A percentile compares a stretch with the other conserved stretches of the same genome.
phyloP scores from a whole-genome alignment of 192 early-diverging fungal genomes.

The Coemansia sp. region DNA sequence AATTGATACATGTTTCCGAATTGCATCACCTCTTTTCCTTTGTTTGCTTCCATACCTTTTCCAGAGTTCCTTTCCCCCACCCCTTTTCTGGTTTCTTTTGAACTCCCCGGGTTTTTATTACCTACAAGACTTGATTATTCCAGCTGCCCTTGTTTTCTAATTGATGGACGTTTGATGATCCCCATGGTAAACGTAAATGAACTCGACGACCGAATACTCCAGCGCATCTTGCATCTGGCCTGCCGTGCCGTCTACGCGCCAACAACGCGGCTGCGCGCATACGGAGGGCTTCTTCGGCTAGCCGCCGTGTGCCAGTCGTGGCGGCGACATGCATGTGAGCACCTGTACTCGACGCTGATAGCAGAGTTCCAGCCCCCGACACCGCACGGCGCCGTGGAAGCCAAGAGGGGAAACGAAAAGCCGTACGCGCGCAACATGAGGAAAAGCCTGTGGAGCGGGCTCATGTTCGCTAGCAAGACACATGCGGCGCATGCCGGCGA shows the following conservation, averaged over 20 bases:
- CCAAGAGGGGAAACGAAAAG: not conserved
- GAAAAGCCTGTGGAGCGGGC: slow-evolving; percentile 4
- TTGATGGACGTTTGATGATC: not conserved
- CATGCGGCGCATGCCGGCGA: not conserved
- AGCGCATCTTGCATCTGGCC: slow-evolving; percentile 15
- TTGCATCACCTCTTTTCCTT: too few relatives aligned
- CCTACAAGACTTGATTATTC: too few relatives aligned
- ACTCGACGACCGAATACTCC: slow-evolving; percentile 20
- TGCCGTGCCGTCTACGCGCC: slow-evolving; percentile 1
- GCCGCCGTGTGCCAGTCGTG: slow-evolving; percentile 21
- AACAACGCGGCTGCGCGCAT: slow-evolving; percentile 11
- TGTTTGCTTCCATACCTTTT: too few relatives aligned
- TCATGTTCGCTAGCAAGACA: not conserved
- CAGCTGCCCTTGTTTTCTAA: too few relatives aligned
- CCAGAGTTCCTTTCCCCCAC: too few relatives aligned
- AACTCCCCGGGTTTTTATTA: too few relatives aligned
- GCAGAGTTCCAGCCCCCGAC: slow-evolving; percentile 17
- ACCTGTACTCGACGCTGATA: slow-evolving; percentile 20
- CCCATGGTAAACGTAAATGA: not conserved
- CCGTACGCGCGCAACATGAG: not conserved
- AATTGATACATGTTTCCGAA: too few relatives aligned
- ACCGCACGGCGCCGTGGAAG: not conserved
- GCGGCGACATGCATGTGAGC: slow-evolving; percentile 10
- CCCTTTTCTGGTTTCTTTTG: too few relatives aligned
- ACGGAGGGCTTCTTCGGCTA: slow-evolving; percentile 13